Evolutionary conservation across 2,329 filamentous ascomycete species (phyloP).

Genomic region (Diaporthe humulicola): DNA sequence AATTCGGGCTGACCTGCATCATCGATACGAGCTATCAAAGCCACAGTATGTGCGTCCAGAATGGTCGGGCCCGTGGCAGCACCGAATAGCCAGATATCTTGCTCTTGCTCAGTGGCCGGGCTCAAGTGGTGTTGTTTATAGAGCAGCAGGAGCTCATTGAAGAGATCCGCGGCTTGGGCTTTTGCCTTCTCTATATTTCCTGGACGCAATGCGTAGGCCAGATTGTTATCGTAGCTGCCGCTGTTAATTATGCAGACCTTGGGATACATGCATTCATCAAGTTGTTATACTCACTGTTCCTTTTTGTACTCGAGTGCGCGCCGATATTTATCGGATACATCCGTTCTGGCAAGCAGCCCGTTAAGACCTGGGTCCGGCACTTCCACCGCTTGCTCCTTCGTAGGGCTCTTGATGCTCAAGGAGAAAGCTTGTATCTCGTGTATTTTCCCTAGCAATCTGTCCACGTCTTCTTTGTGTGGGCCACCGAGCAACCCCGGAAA

Average conservation of each 20-base stretch:
- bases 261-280: background rate
- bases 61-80: slow-evolving; percentile 23
- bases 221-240: slow-evolving; percentile 32
- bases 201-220: slow-evolving; percentile 23
- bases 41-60: slow-evolving; percentile 23
- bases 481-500: slow-evolving; percentile 20
- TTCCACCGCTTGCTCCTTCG: slow-evolving; percentile 33
- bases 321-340: slow-evolving; percentile 23
- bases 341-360: slow-evolving; percentile 32
- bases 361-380: slow-evolving; percentile 36
- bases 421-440: slow-evolving; percentile 40
- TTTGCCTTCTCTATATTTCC: slow-evolving; percentile 29
- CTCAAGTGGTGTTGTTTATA: background rate
- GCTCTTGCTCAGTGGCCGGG: background rate
- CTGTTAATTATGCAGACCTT: slow-evolving; percentile 25
- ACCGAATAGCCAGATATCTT: slow-evolving; percentile 29
- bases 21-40: slow-evolving; percentile 29
- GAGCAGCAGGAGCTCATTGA: background rate
- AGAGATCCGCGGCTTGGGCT: slow-evolving; percentile 25
- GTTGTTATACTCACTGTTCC: slow-evolving; percentile 11
- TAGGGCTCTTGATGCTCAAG: slow-evolving; percentile 35
- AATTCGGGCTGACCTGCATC: slow-evolving; percentile 40
- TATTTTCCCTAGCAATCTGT: slow-evolving; percentile 32
- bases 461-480: slow-evolving; percentile 19
- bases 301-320: slow-evolving; percentile 28